Evolutionary conservation across 2,329 filamentous ascomycete species (phyloP).

Genomic region (Stemphylium lycopersici): DNA sequence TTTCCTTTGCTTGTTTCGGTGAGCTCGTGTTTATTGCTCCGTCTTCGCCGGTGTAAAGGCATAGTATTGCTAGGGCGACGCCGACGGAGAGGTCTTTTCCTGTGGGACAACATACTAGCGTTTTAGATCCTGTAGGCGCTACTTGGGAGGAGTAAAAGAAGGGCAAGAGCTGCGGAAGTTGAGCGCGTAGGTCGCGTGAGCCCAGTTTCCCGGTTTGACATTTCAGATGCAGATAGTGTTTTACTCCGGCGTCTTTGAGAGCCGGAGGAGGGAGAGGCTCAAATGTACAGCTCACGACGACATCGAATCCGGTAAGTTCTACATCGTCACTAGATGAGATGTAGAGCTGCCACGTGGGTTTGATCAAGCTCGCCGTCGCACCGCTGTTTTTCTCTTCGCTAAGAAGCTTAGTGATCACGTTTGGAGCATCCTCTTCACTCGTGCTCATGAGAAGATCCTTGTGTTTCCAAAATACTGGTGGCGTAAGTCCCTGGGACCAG

Average conservation of each 20-base stretch:
- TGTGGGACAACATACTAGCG: slow-evolving; percentile 70
- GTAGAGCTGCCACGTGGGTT: slow-evolving; percentile 50
- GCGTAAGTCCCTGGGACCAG: slow-evolving; percentile 83
- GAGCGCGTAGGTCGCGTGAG: slow-evolving; percentile 78
- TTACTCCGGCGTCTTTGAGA: slow-evolving; percentile 33
- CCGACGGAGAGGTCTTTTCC: slow-evolving; percentile 84
- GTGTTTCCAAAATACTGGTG: slow-evolving; percentile 79
- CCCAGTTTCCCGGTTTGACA: slow-evolving; percentile 77
- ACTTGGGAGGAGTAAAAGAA: slow-evolving; percentile 52
- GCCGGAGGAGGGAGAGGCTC: slow-evolving; percentile 40
- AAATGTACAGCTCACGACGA: slow-evolving; percentile 54
- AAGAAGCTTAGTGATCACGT: slow-evolving; percentile 56
- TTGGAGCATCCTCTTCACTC: slow-evolving; percentile 68
- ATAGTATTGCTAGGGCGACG: slow-evolving; percentile 75
- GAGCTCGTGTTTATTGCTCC: slow-evolving; percentile 51
- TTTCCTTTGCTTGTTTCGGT: slow-evolving; percentile 17
- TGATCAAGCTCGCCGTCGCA: slow-evolving; percentile 47
- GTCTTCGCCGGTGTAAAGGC: slow-evolving; percentile 71
- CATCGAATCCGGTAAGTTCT: slow-evolving; percentile 47
- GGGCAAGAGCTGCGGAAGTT: slow-evolving; percentile 66
- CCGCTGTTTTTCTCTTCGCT: slow-evolving; percentile 16
- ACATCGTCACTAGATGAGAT: slow-evolving; percentile 49
- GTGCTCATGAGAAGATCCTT: slow-evolving; percentile 64
- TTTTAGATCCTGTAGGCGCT: slow-evolving; percentile 1
- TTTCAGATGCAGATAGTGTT: slow-evolving; percentile 63